These are phyloP conservation scores for Cutaneotrichosporon cavernicola DNA, from an alignment of 1,284 basidiomycete species.

Conservation along the genomic window DNA sequence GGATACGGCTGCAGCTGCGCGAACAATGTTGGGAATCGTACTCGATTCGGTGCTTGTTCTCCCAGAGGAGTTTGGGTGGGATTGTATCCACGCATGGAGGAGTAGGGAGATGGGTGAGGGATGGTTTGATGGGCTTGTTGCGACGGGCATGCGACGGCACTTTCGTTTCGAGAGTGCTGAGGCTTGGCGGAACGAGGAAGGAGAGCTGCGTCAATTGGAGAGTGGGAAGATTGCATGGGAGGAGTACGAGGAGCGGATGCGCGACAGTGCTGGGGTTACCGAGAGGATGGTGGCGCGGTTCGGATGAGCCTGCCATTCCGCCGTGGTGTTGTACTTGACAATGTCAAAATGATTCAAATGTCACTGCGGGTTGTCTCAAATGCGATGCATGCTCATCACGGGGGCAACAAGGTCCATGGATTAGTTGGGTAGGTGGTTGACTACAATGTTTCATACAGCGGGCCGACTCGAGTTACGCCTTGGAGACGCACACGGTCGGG, in stretches of 20 bases:
- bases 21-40: neutral
- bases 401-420: conserved; percentile 5
- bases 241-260: neutral
- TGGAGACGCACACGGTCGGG: conserved; percentile 36
- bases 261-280: neutral
- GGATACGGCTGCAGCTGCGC: neutral
- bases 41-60: conserved; percentile 7
- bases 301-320: neutral
- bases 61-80: conserved; percentile 9
- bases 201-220: neutral
- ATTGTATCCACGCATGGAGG: neutral
- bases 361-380: neutral
- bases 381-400: conserved; percentile 6
- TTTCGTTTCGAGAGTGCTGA: conserved; percentile 2
- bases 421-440: neutral
- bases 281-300: neutral
- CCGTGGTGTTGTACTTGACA: neutral
- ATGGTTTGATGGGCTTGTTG: conserved; percentile 3
- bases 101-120: neutral
- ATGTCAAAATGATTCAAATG: neutral
- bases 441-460: conserved; percentile 10
- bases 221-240: conserved; percentile 2
- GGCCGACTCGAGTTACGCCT: neutral
- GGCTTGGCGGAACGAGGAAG: neutral
- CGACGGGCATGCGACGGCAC: neutral